Percentiles rank a stretch among this genome's conserved stretches.
Conservation (phyloP, 176 grass and related monocot genomes). For the Zizania latifolia region DNA sequence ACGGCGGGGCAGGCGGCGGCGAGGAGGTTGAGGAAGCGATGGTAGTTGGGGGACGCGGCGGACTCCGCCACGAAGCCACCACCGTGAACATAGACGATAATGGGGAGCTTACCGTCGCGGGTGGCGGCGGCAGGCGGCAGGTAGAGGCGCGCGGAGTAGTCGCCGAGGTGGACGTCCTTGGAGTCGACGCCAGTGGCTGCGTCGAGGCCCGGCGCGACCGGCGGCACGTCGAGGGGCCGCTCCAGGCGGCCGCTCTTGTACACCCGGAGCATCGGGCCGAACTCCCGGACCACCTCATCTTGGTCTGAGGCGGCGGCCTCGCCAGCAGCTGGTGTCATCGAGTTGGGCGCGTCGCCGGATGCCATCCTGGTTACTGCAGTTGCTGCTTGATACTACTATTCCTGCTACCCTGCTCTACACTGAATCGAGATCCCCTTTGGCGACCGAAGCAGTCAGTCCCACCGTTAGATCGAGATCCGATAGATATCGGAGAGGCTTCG, state of each 20-base stretch:
- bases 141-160: conserved; percentile 38
- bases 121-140: neutral
- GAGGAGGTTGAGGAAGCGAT: conserved; percentile 42
- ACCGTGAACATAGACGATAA: conserved; percentile 44
- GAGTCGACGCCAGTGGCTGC: conserved; percentile 37
- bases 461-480: too few species aligned
- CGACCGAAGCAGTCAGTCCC: too few species aligned
- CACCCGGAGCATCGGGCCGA: conserved; percentile 26
- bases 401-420: too few species aligned
- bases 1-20: conserved; percentile 22
- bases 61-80: conserved; percentile 43
- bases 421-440: too few species aligned
- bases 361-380: neutral
- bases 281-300: conserved; percentile 34
- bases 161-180: conserved; percentile 35
- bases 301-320: neutral
- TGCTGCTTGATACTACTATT: too few species aligned
- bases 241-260: conserved; percentile 55
- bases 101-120: neutral
- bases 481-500: too few species aligned
- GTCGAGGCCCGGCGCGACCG: conserved; percentile 15
- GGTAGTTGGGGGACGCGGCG: conserved; percentile 18
- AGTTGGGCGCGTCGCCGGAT: neutral
- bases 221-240: conserved; percentile 7
- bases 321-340: too few species aligned